Base-by-base conservation (phyloP, 75 land plant species). In the Cryptomeria japonica region DNA sequence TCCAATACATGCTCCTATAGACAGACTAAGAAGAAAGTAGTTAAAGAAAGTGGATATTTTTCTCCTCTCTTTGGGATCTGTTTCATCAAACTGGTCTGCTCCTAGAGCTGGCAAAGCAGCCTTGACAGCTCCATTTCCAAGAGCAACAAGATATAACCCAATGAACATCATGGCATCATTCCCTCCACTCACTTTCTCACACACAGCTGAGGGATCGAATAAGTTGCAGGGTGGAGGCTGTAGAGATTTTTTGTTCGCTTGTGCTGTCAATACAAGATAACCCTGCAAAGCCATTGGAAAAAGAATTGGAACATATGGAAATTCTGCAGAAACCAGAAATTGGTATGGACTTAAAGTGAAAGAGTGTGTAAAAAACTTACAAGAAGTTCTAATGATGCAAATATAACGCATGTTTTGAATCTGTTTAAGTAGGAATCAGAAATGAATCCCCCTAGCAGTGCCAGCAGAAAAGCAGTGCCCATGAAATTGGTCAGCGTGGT, bases 61-160 rank as follows among this genome's bases (percentile, higher is more conserved):
- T 86, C 90, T 91, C 89, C 96, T 89, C 39, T 96, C 99, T 49
- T 86, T n/a, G 6, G 84, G 87, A 25, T 92, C 94, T 61, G 42
- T 86, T 15, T 91, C 92, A 79, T 97, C 96, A 31, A 97, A 95
- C 82, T 97, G 99, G 90, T 97, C 97, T 0, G 99, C 99, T 16
- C 99, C 99, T 51, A 94, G 94, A 9, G 99, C 39, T 13, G 97
- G 91, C 55, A 97, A 84, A 6, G 94, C 91, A 8, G 95, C 97
- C 79, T 96, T 96, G 46, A 95, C 91, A 28, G 96, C 97, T 16
- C 97, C 99, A 0, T 94, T 92, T 22, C 99, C 99, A 0, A 96
- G 90, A 1, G 95, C 99, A 37, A 93, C 88, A 34, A 95, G 91
- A 86, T 97, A 97, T 13, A 97, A 91, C 3, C 93, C 96, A 15